phyloP scores from a whole-genome alignment of 1,284 basidiomycete species.

The Apiotrichum sp. region DNA sequence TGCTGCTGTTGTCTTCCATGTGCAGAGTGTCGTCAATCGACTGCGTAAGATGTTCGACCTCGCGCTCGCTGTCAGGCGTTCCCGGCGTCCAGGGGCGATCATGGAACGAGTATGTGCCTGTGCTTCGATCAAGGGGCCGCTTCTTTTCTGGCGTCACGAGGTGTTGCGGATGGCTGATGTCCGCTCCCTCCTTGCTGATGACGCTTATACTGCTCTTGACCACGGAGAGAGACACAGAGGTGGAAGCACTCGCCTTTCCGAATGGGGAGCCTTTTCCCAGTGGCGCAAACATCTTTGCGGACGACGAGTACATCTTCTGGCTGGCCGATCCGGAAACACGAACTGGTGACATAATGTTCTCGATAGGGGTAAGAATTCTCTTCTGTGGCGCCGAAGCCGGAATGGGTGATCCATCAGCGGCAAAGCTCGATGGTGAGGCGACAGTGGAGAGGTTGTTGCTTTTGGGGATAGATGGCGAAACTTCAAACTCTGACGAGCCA shows the following conservation, averaged over 20 bases:
- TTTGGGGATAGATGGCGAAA: neutral
- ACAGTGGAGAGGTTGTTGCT: neutral
- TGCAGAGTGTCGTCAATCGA: neutral
- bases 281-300: neutral
- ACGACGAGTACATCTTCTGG: neutral
- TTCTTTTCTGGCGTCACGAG: neutral
- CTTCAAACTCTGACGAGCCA: neutral
- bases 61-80: slow-evolving; percentile 1
- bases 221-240: neutral
- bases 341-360: neutral
- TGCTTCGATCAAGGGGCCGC: neutral
- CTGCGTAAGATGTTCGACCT: neutral
- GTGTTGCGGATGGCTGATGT: neutral
- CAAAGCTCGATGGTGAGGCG: neutral
- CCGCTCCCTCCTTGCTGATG: neutral
- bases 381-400: neutral
- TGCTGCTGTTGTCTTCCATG: neutral
- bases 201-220: neutral
- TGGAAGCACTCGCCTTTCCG: neutral
- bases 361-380: neutral
- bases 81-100: neutral
- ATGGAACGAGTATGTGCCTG: neutral
- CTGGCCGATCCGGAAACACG: neutral
- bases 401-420: neutral
- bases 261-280: neutral